These are phyloP conservation scores for Nelumbo lutea DNA, from an alignment of 164 flowering plant genomes.

Conservation along the genomic window DNA sequence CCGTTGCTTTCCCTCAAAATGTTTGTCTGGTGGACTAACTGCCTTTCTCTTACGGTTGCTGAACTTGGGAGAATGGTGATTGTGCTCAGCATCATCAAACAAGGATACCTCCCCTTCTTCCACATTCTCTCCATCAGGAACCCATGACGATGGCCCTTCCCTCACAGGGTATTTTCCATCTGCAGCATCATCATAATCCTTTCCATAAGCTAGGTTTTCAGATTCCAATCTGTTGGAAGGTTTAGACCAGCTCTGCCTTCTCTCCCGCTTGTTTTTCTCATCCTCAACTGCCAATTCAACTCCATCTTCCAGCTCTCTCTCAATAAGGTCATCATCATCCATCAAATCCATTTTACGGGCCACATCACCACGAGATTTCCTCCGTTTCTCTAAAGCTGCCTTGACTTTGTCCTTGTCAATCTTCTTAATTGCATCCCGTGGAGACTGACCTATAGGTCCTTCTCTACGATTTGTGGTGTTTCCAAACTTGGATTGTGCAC, in stretches of 20 bases:
- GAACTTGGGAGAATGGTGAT: constrained; percentile 35
- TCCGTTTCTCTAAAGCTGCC: constrained; percentile 65
- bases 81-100: constrained; percentile 25
- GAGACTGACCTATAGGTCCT: constrained; percentile 43
- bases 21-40: constrained; percentile 30
- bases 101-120: constrained; percentile 57
- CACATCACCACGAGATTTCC: constrained; percentile 48
- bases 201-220: constrained; percentile 15
- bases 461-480: constrained; percentile 32
- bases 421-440: constrained; percentile 57
- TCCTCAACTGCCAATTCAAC: constrained; percentile 65
- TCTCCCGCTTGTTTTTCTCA: constrained; percentile 53
- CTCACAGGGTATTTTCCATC: constrained; percentile 9
- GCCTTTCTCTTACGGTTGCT: constrained; percentile 42
- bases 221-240: constrained; percentile 17
- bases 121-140: constrained; percentile 23
- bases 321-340: constrained; percentile 89
- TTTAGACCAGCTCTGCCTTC: constrained; percentile 47
- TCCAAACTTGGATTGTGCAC: constrained; percentile 18
- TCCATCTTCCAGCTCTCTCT: constrained; percentile 84
- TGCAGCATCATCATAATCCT: constrained; percentile 12
- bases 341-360: constrained; percentile 45
- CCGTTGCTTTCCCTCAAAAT: constrained; percentile 28
- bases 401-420: constrained; percentile 73
- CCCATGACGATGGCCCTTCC: constrained; percentile 15